These are phyloP conservation scores for Hanseniaspora sp. DNA, from an alignment of 1,139 yeast species.

Conservation along the genomic window DNA sequence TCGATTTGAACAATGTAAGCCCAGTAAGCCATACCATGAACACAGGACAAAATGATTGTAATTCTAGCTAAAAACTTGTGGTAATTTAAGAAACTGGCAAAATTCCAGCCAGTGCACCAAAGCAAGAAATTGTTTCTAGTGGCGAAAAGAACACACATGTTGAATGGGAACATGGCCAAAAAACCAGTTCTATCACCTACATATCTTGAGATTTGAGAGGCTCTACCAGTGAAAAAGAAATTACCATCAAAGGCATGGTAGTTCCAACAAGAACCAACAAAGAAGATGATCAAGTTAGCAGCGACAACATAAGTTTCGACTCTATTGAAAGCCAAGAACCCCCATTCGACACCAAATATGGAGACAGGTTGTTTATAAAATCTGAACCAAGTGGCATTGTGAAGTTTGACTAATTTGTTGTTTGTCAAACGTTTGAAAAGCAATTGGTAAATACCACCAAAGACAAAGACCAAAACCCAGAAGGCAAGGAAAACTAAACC, in stretches of 20 bases:
- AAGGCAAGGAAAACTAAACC: conserved; percentile 19
- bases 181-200: conserved; percentile 46
- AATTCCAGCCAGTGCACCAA: conserved; percentile 54
- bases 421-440: background rate
- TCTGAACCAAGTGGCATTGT: background rate
- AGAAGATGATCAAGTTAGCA: conserved; percentile 34
- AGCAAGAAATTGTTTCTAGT: conserved; percentile 57
- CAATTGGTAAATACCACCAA: conserved; percentile 2
- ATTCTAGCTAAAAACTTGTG: conserved; percentile 59
- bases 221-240: conserved; percentile 32
- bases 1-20: conserved; percentile 27
- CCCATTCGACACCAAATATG: background rate
- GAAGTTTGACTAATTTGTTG: background rate
- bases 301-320: conserved; percentile 26
- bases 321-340: conserved; percentile 19
- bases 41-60: conserved; percentile 28
- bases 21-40: conserved; percentile 42
- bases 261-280: conserved; percentile 33
- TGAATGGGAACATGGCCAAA: conserved; percentile 38
- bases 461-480: conserved; percentile 16
- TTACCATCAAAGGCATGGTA: conserved; percentile 35
- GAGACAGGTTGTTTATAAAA: background rate
- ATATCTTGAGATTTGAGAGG: conserved; percentile 33
- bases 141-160: conserved; percentile 43
- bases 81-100: conserved; percentile 45